Evolutionary conservation across 2,329 filamentous ascomycete genomes (phyloP).

Genomic region (Cytospora schulzeri): DNA sequence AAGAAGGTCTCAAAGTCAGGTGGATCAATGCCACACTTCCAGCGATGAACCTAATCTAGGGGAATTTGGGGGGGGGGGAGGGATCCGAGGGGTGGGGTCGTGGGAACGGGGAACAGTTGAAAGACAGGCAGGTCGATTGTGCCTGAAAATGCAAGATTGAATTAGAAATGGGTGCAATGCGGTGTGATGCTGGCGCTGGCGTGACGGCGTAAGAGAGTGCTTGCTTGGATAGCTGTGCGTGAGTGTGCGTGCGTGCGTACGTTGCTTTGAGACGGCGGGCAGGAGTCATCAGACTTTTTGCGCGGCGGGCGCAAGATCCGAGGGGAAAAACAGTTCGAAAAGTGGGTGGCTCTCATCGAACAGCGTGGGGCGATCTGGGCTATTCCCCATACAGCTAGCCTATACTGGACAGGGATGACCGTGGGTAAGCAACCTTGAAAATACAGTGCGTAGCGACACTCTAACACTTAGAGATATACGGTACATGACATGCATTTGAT

Average conservation of each 20-base stretch:
- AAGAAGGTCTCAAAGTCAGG: constrained; percentile 22
- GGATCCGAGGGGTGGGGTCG: constrained; percentile 19
- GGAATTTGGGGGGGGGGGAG: constrained; percentile 7
- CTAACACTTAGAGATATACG: not conserved
- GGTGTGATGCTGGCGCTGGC: constrained; percentile 18
- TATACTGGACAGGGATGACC: not conserved
- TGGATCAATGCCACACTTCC: constrained; percentile 26
- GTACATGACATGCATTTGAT: not conserved
- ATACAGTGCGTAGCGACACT: not conserved
- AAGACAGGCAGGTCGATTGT: constrained; percentile 11
- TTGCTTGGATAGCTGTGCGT: not conserved
- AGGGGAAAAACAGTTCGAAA: constrained; percentile 12
- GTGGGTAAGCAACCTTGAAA: not conserved
- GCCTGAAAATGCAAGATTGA: constrained; percentile 13
- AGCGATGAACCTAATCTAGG: constrained; percentile 24
- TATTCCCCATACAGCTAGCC: not conserved
- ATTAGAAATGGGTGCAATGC: constrained; percentile 15
- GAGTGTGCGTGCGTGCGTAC: constrained; percentile 14
- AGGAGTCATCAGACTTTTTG: constrained; percentile 25
- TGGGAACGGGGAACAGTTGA: constrained; percentile 16
- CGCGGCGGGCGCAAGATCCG: constrained; percentile 15
- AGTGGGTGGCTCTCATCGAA: constrained; percentile 1
- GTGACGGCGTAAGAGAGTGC: constrained; percentile 8
- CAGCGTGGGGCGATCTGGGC: not conserved
- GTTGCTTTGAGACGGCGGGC: constrained; percentile 20